Base-by-base conservation (phyloP, 352 stramenopile genomes). In the Globisporangium parvum region DNA sequence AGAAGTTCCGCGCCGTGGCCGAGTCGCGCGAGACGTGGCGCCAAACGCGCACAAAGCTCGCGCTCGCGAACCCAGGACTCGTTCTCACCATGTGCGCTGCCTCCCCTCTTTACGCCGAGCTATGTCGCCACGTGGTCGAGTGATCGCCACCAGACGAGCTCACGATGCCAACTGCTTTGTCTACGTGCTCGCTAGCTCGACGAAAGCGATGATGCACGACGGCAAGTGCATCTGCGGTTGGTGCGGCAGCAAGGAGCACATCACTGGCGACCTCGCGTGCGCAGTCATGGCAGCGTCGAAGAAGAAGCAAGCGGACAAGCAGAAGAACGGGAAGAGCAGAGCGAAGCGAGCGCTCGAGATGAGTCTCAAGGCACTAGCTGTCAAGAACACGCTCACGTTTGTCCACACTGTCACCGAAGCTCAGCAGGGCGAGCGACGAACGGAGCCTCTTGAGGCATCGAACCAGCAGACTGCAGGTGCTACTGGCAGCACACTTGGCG, bases 201-300 rank as follows among this genome's bases (percentile, higher is more conserved):
- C 83, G 6, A 88, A 85, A 46, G 70, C 71, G 23, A 91, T 93
- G 83, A 91, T 93, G 83, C 73, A 85, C 58, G 80, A 93, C 41
- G 83, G 77, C n/a, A 81, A 86, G 51, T 90, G 80, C 37, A 71
- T 89, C 39, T 93, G 83, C 44, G 77, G 77, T 11, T 93, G 83
- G 83, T 93, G 83, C 46, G 83, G 83, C 31, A 88, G 76, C 37
- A 51, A 60, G 8, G 77, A 89, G 21, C 83, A 93, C 53, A 88
- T 79, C 26, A 91, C 83, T 31, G 83, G 83, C 39, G 71, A 87
- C 49, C 3, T 56, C 9, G 60, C 51, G 6, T 91, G 80, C 41
- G 42, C 67, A 5, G 64, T 58, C 6, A 65, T 88, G 26, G 47
- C 70, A 20, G 66, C 68, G 4, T 84, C 73, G 18, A 86, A 77